Evolutionary conservation across 352 stramenopile genomes (phyloP).

Genomic region (Pythium pectinolyticum): DNA sequence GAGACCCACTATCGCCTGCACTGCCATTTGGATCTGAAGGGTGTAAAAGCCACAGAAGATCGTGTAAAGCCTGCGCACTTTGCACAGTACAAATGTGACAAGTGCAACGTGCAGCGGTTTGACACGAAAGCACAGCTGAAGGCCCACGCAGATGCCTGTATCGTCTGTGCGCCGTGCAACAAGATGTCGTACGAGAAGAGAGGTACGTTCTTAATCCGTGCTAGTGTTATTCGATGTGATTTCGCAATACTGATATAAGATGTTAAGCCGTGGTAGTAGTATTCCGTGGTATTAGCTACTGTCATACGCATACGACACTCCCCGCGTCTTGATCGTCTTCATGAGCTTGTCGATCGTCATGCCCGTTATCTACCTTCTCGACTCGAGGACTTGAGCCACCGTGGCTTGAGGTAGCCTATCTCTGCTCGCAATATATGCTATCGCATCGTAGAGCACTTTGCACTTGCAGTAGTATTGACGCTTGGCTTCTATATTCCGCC

Average conservation of each 20-base stretch:
- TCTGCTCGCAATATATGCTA: neutral
- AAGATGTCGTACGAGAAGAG: neutral
- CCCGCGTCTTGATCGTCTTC: neutral
- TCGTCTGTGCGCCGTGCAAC: neutral
- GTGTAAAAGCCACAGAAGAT: neutral
- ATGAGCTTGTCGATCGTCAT: neutral
- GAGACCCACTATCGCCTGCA: neutral
- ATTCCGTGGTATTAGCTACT: neutral
- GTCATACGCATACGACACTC: neutral
- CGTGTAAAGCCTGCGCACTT: neutral
- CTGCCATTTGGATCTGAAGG: neutral
- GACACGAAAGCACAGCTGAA: neutral
- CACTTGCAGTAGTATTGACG: neutral
- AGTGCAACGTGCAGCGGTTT: neutral
- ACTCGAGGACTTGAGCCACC: neutral
- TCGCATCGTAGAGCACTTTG: neutral
- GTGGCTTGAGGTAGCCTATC: neutral
- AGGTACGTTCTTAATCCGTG: neutral
- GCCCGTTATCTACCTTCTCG: no score
- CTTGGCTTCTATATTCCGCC: neutral
- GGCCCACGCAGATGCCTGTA: neutral
- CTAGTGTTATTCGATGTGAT: neutral
- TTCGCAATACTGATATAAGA: neutral
- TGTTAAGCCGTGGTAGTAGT: no score
- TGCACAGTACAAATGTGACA: neutral